A percentile compares a stretch with the other conserved stretches of the same genome.
phyloP scores from a whole-genome alignment of 164 flowering plant genomes.

The Chimonanthus praecox region DNA sequence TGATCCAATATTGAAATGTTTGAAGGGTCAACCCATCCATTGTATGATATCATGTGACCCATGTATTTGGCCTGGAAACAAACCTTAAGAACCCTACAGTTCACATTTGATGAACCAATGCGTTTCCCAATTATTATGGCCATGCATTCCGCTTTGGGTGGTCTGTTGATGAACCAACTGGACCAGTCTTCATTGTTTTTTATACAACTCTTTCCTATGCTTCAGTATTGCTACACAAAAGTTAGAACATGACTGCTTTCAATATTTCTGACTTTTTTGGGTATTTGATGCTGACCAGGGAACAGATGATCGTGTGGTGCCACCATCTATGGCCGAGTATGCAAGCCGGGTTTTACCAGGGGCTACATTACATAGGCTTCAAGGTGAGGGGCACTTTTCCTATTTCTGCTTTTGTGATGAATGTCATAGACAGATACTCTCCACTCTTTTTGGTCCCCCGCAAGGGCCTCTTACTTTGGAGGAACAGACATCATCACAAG shows the following conservation, averaged over 20 bases:
- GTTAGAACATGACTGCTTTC: neutral
- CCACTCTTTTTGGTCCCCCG: slow-evolving; percentile 69
- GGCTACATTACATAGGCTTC: slow-evolving; percentile 66
- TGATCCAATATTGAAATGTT: too few species aligned
- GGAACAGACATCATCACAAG: slow-evolving; percentile 15
- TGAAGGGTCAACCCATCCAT: too few species aligned
- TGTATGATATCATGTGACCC: too few species aligned
- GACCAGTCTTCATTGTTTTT: too few species aligned
- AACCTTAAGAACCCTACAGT: too few species aligned
- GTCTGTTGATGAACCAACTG: too few species aligned
- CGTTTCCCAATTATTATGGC: too few species aligned
- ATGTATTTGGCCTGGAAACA: too few species aligned
- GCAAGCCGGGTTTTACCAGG: slow-evolving; percentile 55
- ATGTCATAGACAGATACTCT: slow-evolving; percentile 70
- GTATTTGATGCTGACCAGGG: slow-evolving; percentile 44
- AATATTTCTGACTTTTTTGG: neutral
- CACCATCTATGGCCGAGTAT: slow-evolving; percentile 64
- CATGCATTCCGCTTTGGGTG: too few species aligned
- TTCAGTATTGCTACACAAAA: too few species aligned
- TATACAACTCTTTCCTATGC: too few species aligned
- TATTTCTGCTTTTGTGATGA: slow-evolving; percentile 78
- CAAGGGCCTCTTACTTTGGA: slow-evolving; percentile 44
- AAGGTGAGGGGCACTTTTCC: slow-evolving; percentile 84
- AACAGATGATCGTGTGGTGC: slow-evolving; percentile 70
- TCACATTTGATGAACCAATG: too few species aligned